Evolutionary conservation across 495 filamentous ascomycete species (phyloP).

Genomic region (Elaphomyces granulatus): DNA sequence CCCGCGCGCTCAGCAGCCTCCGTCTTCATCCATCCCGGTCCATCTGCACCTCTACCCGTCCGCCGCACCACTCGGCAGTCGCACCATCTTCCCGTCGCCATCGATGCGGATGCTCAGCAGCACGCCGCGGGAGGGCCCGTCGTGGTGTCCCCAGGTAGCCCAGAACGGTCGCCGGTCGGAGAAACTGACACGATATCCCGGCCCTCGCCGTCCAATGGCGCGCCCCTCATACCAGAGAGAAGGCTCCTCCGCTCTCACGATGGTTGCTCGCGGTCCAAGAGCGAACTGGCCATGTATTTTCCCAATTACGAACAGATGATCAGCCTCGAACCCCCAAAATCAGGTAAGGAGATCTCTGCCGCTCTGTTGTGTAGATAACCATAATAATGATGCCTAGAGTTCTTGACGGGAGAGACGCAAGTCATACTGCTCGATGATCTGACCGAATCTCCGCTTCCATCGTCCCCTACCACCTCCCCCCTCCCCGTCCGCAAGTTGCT

Average conservation of each 20-base stretch:
- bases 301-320: slow-evolving; percentile 84
- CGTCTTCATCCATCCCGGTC: slow-evolving; percentile 1
- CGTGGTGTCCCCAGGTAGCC: not conserved
- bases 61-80: slow-evolving; percentile 9
- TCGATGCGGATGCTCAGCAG: not conserved
- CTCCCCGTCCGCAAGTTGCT: slow-evolving; percentile 25
- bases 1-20: slow-evolving; percentile 6
- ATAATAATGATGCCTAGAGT: slow-evolving; percentile 18
- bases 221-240: slow-evolving; percentile 15
- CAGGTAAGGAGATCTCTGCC: slow-evolving; percentile 38
- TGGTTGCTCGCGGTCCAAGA: slow-evolving; percentile 52
- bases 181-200: slow-evolving; percentile 4
- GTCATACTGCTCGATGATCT: slow-evolving; percentile 34
- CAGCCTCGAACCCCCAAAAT: slow-evolving; percentile 60
- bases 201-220: slow-evolving; percentile 2
- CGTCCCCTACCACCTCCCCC: slow-evolving; percentile 7
- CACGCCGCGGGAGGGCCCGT: not conserved
- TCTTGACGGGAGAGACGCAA: slow-evolving; percentile 30
- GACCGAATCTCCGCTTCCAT: slow-evolving; percentile 14
- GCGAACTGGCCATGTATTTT: slow-evolving; percentile 77
- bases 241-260: slow-evolving; percentile 38
- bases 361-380: not conserved
- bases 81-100: slow-evolving; percentile 2
- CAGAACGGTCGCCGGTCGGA: not conserved
- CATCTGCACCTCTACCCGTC: not conserved